Conservation (phyloP, 768 basidiomycete genomes). For the Russula griseocarnosa region DNA sequence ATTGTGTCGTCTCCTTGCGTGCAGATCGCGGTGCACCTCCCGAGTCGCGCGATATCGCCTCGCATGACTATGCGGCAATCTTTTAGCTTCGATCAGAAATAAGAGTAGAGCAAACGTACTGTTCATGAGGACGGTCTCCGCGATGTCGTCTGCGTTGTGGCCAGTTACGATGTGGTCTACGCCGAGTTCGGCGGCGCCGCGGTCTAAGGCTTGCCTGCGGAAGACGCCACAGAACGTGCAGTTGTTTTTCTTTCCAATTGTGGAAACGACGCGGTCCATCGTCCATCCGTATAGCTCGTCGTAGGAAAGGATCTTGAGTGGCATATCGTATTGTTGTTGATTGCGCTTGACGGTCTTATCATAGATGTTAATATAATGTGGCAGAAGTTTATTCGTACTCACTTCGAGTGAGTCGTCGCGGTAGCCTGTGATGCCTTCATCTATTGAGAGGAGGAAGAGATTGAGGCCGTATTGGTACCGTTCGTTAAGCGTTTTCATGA, state of each 20-base stretch:
- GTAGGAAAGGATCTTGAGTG: constrained; percentile 93
- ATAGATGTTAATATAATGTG: constrained; percentile 3
- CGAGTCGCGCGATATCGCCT: constrained; percentile 92
- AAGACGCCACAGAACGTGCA: constrained; percentile 99
- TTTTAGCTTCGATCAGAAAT: background rate
- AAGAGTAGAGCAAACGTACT: constrained; percentile 50
- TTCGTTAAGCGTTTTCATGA: constrained; percentile 94
- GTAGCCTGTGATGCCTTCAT: constrained; percentile 98
- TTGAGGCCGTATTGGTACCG: constrained; percentile 90
- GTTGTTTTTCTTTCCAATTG: constrained; percentile 95
- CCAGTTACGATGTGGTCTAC: constrained; percentile 99
- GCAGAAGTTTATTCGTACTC: constrained; percentile 12
- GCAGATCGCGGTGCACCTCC: constrained; percentile 90
- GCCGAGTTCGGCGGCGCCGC: constrained; percentile 81
- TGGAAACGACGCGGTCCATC: constrained; percentile 94
- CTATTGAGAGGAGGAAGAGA: constrained; percentile 90
- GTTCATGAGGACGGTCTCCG: constrained; percentile 98
- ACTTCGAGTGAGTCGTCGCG: constrained; percentile 96
- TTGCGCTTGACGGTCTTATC: constrained; percentile 96
- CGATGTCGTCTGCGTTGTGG: constrained; percentile 98
- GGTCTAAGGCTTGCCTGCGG: constrained; percentile 90
- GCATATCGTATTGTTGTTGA: constrained; percentile 90
- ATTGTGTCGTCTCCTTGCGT: constrained; percentile 97
- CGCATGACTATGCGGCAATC: constrained; percentile 73
- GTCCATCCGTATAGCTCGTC: constrained; percentile 99